Evolutionary conservation across 352 stramenopile species (phyloP), one percentile per base, ranked within the genome.

Genomic region (Pythium rhizo-oryzae): DNA sequence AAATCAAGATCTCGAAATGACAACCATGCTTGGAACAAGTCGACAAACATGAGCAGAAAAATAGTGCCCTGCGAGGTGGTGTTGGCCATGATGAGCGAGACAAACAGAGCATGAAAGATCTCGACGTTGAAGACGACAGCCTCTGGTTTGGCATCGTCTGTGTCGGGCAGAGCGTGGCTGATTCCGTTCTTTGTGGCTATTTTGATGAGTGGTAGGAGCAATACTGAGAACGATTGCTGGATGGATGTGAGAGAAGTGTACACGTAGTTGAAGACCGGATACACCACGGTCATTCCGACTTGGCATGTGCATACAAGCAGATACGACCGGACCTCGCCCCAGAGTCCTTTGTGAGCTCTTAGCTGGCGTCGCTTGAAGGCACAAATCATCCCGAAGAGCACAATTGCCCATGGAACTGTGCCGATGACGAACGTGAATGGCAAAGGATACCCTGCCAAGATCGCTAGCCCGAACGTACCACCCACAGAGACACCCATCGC

Each of bases 121-220:
- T 73, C 61, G 16, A 74, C 59, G 9, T 67, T 70, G 16, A 74
- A 69, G 4, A 77, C 59, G 0, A 77, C 53, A 8, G 60, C n/a
- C 24, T 75, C 74, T 7, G 76, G 72, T 19, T 74, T 85, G 9
- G 55, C 53, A 28, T 79, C 75, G 39, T 80, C 69, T 4, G 25
- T 59, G 28, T 65, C 66, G 4, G 7, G 13, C 12, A 75, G 54
- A 51, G 62, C 18, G 30, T 55, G 44, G 58, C 74, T 75, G 28
- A 87, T 77, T 54, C 72, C 66, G 61, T 82, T 80, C 59, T 84
- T 82, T 28, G 63, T 59, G 0, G 54, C 37, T 28, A 87, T 64
- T 55, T 85, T 87, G n/a, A 85, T 67, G 35, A 82, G 49, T 15
- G 73, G 75, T 13, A 87, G 69, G 7, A 87, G 4, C 23, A 79